Conservation (phyloP, 768 basidiomycete genomes). For the Lentinula guzmanii region DNA sequence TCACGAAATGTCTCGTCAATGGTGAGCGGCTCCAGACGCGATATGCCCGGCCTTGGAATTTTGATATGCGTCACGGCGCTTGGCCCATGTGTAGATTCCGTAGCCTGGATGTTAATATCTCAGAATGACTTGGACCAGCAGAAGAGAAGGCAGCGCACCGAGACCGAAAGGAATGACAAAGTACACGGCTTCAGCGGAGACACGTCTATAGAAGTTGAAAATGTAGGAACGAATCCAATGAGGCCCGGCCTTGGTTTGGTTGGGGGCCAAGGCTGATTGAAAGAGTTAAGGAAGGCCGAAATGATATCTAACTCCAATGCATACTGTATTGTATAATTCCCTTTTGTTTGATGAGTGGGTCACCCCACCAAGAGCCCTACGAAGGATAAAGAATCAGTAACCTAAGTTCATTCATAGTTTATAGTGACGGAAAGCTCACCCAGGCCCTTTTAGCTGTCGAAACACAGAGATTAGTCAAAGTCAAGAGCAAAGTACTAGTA, state of each 20-base stretch:
- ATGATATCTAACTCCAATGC: slow-evolving; percentile 21
- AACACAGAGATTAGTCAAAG: slow-evolving; percentile 4
- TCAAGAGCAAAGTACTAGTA: neutral
- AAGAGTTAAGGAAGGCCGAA: neutral
- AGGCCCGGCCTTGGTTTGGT: slow-evolving; percentile 68
- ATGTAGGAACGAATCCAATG: slow-evolving; percentile 68
- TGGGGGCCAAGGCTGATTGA: slow-evolving; percentile 71
- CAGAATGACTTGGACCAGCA: neutral
- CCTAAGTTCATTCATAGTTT: neutral
- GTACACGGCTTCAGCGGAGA: slow-evolving; percentile 71
- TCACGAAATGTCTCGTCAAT: slow-evolving; percentile 8
- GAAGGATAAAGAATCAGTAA: neutral
- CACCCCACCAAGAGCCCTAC: slow-evolving; percentile 92
- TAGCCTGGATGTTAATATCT: slow-evolving; percentile 39
- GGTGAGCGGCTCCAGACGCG: slow-evolving; percentile 31
- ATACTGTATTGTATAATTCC: slow-evolving; percentile 79
- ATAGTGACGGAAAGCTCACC: slow-evolving; percentile 42
- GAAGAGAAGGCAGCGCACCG: slow-evolving; percentile 49
- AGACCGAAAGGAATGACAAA: slow-evolving; percentile 71
- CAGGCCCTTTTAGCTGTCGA: slow-evolving; percentile 62
- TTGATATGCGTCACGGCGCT: slow-evolving; percentile 54
- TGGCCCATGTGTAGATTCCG: slow-evolving; percentile 75
- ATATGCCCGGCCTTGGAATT: slow-evolving; percentile 82
- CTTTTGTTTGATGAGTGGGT: slow-evolving; percentile 61
- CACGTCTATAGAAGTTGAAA: slow-evolving; percentile 81